Conservation (phyloP, 148 eudicot species). For the Vaccinium corymbosum region DNA sequence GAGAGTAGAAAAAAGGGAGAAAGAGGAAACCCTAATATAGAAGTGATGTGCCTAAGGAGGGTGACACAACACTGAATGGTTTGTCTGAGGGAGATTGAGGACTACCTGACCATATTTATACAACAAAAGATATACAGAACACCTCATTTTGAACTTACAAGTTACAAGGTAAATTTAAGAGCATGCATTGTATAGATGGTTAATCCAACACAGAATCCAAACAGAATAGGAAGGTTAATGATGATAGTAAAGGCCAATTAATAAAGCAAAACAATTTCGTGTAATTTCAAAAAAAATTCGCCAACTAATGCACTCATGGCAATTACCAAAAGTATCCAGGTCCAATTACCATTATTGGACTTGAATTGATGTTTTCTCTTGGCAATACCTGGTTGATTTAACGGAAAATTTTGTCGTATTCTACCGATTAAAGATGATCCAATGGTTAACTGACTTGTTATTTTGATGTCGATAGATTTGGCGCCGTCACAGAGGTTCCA, state of each 20-base stretch:
- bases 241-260: background rate
- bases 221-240: background rate
- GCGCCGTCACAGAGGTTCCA: background rate
- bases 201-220: background rate
- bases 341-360: background rate
- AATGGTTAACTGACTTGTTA: background rate
- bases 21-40: constrained; percentile 1
- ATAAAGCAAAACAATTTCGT: background rate
- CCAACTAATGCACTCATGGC: background rate
- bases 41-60: background rate
- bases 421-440: background rate
- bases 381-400: background rate
- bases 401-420: background rate
- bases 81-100: background rate
- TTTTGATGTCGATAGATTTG: background rate
- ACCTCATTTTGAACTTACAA: background rate
- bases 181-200: background rate
- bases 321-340: background rate
- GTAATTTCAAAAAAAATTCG: background rate
- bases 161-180: background rate
- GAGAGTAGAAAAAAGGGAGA: background rate
- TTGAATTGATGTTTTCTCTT: background rate
- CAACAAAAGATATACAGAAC: background rate
- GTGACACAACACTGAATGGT: background rate
- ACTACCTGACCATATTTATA: background rate